Percentiles rank a stretch among this genome's conserved stretches.
Evolutionary conservation across 108 stramenopile species (phyloP).

Genomic region (Nitzschia inconspicua): DNA sequence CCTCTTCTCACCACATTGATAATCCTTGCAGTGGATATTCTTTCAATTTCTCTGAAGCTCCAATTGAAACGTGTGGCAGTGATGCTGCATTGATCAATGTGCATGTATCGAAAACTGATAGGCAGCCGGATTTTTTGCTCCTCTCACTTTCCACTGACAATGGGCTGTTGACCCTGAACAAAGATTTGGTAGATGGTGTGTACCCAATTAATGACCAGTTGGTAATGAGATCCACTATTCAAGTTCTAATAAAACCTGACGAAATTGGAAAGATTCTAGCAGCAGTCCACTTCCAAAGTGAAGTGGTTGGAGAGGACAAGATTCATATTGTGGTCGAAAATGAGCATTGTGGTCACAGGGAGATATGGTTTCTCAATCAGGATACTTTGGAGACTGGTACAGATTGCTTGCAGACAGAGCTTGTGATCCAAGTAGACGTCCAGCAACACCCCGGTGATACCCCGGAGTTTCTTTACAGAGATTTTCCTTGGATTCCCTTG

Average conservation of each 20-base stretch:
- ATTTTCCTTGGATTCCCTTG: conserved; percentile 27
- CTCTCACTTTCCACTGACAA: background rate
- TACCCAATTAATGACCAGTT: conserved; percentile 2
- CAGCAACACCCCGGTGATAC: background rate
- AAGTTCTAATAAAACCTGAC: conserved; percentile 3
- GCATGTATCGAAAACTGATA: conserved; percentile 3
- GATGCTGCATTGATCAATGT: conserved; percentile 2
- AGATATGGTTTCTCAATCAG: background rate
- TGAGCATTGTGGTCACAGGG: conserved; percentile 8
- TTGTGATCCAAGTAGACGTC: conserved; percentile 9
- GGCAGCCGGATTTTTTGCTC: conserved; percentile 2
- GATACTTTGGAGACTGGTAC: background rate
- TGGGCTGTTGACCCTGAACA: conserved; percentile 17
- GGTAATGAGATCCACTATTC: conserved; percentile 21
- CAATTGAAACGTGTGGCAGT: background rate
- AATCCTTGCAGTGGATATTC: conserved; percentile 25
- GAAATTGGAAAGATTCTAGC: conserved; percentile 8
- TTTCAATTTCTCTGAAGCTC: conserved; percentile 7
- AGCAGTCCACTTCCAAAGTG: conserved; percentile 26
- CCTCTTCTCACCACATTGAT: background rate
- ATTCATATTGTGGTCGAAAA: conserved; percentile 13
- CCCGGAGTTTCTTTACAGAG: background rate
- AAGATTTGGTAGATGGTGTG: background rate
- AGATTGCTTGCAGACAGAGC: conserved; percentile 7
- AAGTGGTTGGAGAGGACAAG: conserved; percentile 4